Conservation (phyloP, 1,139 yeast genomes). For the Sugiyamaella novakii region DNA sequence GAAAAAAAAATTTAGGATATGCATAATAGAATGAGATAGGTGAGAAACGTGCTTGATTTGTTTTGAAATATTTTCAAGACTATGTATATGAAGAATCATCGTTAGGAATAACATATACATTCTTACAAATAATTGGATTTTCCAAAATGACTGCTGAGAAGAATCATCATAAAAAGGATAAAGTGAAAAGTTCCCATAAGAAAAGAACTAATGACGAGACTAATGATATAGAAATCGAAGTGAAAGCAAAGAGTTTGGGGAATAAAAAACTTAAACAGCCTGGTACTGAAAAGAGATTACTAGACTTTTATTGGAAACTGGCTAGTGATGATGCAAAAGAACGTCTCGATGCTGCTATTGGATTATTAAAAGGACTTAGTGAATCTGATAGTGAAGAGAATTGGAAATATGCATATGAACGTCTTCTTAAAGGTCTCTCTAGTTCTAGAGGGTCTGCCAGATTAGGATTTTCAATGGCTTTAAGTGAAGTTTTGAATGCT, state of each 20-base stretch:
- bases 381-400: slow-evolving; percentile 54
- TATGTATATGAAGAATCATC: no score
- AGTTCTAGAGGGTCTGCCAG: slow-evolving; percentile 84
- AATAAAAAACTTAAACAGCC: slow-evolving; percentile 8
- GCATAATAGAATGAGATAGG: no score
- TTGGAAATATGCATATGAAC: slow-evolving; percentile 78
- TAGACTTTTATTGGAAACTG: slow-evolving; percentile 73
- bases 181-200: slow-evolving; percentile 1
- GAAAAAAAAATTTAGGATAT: slow-evolving; percentile 7
- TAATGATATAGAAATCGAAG: not conserved
- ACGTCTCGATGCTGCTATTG: slow-evolving; percentile 71
- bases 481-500: slow-evolving; percentile 67
- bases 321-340: slow-evolving; percentile 78
- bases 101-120: no score
- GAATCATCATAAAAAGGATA: slow-evolving; percentile 2
- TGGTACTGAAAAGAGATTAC: slow-evolving; percentile 7
- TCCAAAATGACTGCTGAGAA: slow-evolving; percentile 7
- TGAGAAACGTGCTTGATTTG: no score
- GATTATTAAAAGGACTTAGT: slow-evolving; percentile 58
- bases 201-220: slow-evolving; percentile 9
- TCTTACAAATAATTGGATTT: not conserved
- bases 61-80: no score
- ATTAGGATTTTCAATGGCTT: slow-evolving; percentile 84
- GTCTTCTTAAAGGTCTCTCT: slow-evolving; percentile 78
- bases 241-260: not conserved